Evolutionary conservation across 2,329 filamentous ascomycete species (phyloP), one percentile per base, ranked within the genome.

Genomic region (Thielaviopsis ethacetica): DNA sequence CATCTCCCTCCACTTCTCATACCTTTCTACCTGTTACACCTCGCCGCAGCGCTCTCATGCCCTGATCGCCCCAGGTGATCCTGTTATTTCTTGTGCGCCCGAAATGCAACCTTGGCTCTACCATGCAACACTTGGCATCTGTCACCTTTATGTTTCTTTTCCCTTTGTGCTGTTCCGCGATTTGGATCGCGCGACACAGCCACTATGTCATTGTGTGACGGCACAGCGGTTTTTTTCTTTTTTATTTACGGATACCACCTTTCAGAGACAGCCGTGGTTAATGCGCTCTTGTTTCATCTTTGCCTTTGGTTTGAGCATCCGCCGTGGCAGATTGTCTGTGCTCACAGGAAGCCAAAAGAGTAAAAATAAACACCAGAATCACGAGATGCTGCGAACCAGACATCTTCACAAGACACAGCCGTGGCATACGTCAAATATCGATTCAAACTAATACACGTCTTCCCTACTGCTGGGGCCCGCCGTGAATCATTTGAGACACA

Each of bases 401-500:
- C 34, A 12, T 15, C 4, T 9, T 38, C 3, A 6, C 38, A 44
- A 44, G 13, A 44, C 15, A n/a, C 2, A 44, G 17, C 38, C n/a
- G 2, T n/a, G 6, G 38, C 15, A 44, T n/a, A 44, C 12, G 15
- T 15, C 10, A 44, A n/a, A 17, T 3, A 2, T 44, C 17, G n/a
- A 49, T 49, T 19, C 19, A n/a, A 3, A 7, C 44, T 21, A 49
- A 17, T 19, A 21, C 17, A 49, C 17, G n/a, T 21, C n/a, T n/a
- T 26, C 17, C 38, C 24, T 54, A 41, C 34, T 55, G 30, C 50
- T 60, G 65, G 9, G 61, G 62, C 9, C 66, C 65, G 27, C 67
- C 67, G 12, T 66, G 65, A 68, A 75, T 72, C 69, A 76, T 72
- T 54, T 72, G 70, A 19, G 71, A 67, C 24, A 73, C 68, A 62